These are phyloP conservation scores for Komagataella kurtzmanii DNA, from an alignment of 805 yeast genomes.

Conservation along the genomic window DNA sequence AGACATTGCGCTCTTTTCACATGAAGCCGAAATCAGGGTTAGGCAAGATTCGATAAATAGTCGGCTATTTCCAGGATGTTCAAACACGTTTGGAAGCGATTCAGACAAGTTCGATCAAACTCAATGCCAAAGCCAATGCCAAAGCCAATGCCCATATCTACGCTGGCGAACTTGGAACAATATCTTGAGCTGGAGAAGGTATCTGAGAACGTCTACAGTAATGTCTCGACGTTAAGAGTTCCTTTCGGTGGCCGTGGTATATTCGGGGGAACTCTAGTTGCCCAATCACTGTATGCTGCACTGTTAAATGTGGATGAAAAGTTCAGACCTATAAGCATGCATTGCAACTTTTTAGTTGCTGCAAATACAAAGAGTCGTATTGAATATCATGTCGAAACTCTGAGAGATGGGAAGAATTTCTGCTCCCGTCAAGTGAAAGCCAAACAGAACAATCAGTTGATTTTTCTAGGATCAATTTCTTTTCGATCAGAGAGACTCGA, in stretches of 20 bases:
- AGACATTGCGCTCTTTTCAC: not conserved
- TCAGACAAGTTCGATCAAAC: not conserved
- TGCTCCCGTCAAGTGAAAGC: conserved; percentile 41
- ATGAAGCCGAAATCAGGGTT: not conserved
- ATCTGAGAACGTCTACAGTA: conserved; percentile 10
- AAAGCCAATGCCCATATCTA: not conserved
- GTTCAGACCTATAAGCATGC: conserved; percentile 46
- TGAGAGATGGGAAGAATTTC: conserved; percentile 39
- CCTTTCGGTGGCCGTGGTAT: conserved; percentile 50
- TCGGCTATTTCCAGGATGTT: not conserved
- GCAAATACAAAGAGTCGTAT: conserved; percentile 34
- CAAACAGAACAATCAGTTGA: conserved; percentile 35
- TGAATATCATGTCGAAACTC: conserved; percentile 35
- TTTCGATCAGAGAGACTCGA: conserved; percentile 20
- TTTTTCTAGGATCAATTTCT: conserved; percentile 38
- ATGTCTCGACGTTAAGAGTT: conserved; percentile 16
- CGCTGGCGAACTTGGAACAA: not conserved
- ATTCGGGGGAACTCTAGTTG: conserved; percentile 59
- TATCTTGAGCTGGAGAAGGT: conserved; percentile 10
- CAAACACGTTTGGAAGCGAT: not conserved
- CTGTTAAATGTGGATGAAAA: conserved; percentile 22
- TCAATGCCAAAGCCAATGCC: not conserved
- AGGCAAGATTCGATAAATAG: not conserved
- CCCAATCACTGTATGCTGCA: conserved; percentile 52
- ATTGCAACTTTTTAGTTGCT: conserved; percentile 45